These are phyloP conservation scores for Leersia perrieri DNA, from an alignment of 176 grass and related monocot genomes.

Conservation along the genomic window DNA sequence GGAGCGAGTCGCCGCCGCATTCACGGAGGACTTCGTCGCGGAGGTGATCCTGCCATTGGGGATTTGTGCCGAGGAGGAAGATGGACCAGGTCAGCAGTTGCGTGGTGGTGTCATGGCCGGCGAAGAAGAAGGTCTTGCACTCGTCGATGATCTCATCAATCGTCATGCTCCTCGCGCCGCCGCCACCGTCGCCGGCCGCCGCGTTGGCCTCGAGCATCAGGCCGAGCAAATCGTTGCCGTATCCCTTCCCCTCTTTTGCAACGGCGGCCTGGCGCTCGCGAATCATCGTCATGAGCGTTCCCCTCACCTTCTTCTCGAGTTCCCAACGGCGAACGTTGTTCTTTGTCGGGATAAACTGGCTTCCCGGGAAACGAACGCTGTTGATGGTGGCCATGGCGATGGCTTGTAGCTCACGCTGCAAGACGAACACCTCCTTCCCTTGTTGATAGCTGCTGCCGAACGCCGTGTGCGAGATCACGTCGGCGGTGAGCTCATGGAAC, in stretches of 20 bases:
- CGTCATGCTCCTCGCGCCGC: neutral
- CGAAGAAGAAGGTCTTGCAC: constrained; percentile 76
- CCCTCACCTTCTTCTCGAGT: no score
- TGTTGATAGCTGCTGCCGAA: constrained; percentile 60
- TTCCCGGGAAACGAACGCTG: no score
- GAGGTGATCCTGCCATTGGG: constrained; percentile 49
- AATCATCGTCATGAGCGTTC: no score
- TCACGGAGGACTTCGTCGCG: constrained; percentile 50
- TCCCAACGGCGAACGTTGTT: no score
- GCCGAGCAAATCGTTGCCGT: constrained; percentile 57
- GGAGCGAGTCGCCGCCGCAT: constrained; percentile 22
- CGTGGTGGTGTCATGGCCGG: constrained; percentile 55
- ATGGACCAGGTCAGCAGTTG: constrained; percentile 48
- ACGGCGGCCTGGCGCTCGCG: constrained; percentile 9
- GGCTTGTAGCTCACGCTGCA: constrained; percentile 54
- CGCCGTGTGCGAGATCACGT: constrained; percentile 67
- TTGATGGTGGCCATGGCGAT: no score
- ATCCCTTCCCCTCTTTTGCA: constrained; percentile 5
- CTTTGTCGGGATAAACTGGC: no score
- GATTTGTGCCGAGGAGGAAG: constrained; percentile 54
- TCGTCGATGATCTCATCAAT: constrained; percentile 67
- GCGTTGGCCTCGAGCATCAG: constrained; percentile 53
- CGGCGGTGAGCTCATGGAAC: constrained; percentile 60
- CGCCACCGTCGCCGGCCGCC: neutral
- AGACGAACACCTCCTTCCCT: constrained; percentile 66